phyloP scores from a whole-genome alignment of 148 eudicot genomes.

The Rhododendron ovatum region DNA sequence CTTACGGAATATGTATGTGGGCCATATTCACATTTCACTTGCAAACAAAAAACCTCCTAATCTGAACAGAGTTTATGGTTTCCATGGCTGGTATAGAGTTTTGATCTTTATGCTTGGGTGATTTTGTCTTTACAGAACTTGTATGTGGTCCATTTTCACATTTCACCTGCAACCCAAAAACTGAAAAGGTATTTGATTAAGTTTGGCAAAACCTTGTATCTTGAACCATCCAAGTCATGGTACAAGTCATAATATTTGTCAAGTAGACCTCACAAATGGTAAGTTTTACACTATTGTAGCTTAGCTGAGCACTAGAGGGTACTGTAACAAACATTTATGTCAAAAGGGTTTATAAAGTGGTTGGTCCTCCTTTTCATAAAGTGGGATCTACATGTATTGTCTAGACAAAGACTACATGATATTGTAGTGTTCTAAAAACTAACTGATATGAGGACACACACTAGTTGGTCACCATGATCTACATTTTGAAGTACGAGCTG shows the following conservation, averaged over 20 bases:
- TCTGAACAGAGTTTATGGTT: too few relatives aligned
- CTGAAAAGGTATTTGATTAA: too few relatives aligned
- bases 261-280: background rate
- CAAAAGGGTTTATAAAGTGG: background rate
- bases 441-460: background rate
- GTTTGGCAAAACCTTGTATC: too few relatives aligned
- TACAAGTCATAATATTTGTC: background rate
- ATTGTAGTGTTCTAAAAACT: background rate
- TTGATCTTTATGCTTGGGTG: too few relatives aligned
- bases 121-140: too few relatives aligned
- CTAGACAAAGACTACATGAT: background rate
- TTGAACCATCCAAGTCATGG: background rate
- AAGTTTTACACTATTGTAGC: background rate
- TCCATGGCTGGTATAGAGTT: too few relatives aligned
- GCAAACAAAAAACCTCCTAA: too few relatives aligned
- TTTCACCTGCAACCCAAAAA: too few relatives aligned
- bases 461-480: background rate
- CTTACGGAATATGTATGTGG: too few relatives aligned
- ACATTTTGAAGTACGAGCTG: background rate
- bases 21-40: too few relatives aligned
- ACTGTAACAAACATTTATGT: background rate
- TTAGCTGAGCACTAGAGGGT: background rate
- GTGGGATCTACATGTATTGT: background rate
- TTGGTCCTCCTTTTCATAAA: background rate
- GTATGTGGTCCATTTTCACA: too few relatives aligned